Evolutionary conservation across 1,139 yeast genomes (phyloP).

Genomic region (Magnusiomyces tetraspermus): DNA sequence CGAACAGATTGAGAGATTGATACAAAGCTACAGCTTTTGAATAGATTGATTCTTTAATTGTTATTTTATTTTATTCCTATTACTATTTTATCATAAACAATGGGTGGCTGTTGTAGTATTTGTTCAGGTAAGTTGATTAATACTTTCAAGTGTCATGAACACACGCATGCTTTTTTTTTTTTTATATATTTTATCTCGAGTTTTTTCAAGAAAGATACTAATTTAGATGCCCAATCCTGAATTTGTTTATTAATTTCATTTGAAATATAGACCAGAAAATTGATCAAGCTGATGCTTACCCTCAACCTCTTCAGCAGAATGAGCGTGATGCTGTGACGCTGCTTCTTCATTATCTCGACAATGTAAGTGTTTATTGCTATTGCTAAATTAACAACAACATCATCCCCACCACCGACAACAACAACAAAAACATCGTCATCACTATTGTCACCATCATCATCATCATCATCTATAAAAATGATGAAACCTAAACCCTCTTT

Average conservation of each 20-base stretch:
- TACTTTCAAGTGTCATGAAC: neutral
- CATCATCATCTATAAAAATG: too few relatives aligned
- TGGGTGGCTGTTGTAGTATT: neutral
- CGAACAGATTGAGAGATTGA: too few relatives aligned
- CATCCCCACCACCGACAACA: too few relatives aligned
- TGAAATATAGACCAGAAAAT: neutral
- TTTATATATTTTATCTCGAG: neutral
- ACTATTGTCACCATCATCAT: too few relatives aligned
- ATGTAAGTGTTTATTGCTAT: slow-evolving; percentile 34
- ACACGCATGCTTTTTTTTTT: neutral
- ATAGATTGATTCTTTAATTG: too few relatives aligned
- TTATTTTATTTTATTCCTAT: too few relatives aligned
- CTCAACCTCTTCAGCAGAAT: slow-evolving; percentile 42
- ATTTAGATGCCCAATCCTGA: neutral
- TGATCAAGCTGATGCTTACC: neutral
- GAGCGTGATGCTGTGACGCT: slow-evolving; percentile 95
- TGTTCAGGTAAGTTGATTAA: neutral
- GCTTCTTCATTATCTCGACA: slow-evolving; percentile 78
- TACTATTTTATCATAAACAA: neutral
- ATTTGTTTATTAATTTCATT: too few relatives aligned
- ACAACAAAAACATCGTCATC: too few relatives aligned
- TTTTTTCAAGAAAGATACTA: neutral
- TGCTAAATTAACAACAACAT: too few relatives aligned
- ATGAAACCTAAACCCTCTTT: too few relatives aligned
- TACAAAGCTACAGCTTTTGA: too few relatives aligned